Conservation (phyloP, 176 grass and related monocot genomes). For the Eragrostis nindensis region DNA sequence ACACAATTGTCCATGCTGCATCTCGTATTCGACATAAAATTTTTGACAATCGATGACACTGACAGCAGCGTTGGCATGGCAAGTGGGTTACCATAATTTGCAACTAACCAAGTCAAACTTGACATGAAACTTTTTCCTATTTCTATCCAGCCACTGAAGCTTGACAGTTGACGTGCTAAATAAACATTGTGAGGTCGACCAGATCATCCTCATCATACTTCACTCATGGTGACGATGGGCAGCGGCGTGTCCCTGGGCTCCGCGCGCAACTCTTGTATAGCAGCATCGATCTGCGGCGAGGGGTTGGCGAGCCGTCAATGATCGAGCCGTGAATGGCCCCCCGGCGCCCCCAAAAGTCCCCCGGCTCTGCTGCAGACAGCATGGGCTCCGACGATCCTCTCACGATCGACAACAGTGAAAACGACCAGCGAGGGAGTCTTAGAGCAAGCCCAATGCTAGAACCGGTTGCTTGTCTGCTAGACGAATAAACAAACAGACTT, state of each 20-base stretch:
- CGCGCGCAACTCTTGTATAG: neutral
- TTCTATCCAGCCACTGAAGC: neutral
- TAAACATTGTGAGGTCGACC: neutral
- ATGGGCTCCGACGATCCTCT: neutral
- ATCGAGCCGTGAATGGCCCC: neutral
- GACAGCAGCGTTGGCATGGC: too few relatives aligned
- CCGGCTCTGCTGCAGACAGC: neutral
- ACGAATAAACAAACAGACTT: too few relatives aligned
- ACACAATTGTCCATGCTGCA: too few relatives aligned
- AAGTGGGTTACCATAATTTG: neutral
- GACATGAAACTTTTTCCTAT: neutral
- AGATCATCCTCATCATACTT: too few relatives aligned
- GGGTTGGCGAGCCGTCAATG: neutral
- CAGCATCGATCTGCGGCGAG: neutral
- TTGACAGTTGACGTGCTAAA: neutral
- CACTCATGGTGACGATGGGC: neutral
- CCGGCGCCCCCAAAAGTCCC: neutral
- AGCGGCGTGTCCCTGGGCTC: constrained; percentile 1
- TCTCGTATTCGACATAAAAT: too few relatives aligned
- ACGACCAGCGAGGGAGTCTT: neutral
- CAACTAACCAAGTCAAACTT: neutral
- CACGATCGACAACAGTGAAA: neutral
- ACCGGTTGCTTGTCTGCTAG: too few relatives aligned
- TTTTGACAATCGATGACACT: neutral
- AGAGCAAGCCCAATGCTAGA: too few relatives aligned